Evolutionary conservation across 805 yeast genomes (phyloP).

Genomic region (Isabelozyma rhagii): DNA sequence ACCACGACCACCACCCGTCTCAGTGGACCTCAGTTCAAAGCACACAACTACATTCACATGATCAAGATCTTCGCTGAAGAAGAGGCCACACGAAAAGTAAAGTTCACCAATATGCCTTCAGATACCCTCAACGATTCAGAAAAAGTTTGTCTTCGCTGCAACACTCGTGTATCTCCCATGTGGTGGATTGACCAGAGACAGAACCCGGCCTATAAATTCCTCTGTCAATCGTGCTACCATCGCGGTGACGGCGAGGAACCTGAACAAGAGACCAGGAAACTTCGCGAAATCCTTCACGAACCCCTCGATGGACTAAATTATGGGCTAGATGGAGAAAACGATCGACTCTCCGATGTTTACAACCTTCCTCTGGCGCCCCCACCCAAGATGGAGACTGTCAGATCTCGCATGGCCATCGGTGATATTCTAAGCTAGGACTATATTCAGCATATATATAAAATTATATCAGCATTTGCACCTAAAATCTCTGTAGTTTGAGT

Average conservation of each 20-base stretch:
- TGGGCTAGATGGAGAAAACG: slow-evolving; percentile 26
- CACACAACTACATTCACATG: slow-evolving; percentile 25
- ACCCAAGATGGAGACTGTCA: slow-evolving; percentile 1
- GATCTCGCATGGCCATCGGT: slow-evolving; percentile 17
- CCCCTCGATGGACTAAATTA: slow-evolving; percentile 31
- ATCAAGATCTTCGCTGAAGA: slow-evolving; percentile 12
- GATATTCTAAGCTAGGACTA: slow-evolving; percentile 14
- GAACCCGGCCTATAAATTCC: not conserved
- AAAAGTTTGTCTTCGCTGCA: slow-evolving; percentile 18
- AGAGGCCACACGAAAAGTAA: slow-evolving; percentile 1
- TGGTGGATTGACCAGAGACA: slow-evolving; percentile 26
- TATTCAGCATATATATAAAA: not conserved
- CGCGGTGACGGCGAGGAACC: slow-evolving; percentile 7
- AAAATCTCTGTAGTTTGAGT: too few relatives aligned
- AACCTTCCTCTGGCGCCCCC: slow-evolving; percentile 1
- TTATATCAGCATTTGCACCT: too few relatives aligned
- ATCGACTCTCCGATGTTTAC: slow-evolving; percentile 12
- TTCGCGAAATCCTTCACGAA: slow-evolving; percentile 19
- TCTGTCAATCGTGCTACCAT: slow-evolving; percentile 35
- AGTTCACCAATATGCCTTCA: not conserved
- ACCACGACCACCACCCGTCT: slow-evolving; percentile 6
- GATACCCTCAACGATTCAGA: not conserved
- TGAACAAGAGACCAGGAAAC: slow-evolving; percentile 11
- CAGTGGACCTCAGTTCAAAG: slow-evolving; percentile 31
- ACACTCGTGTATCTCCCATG: slow-evolving; percentile 27